A percentile compares a stretch with the other conserved stretches of the same genome.
Evolutionary conservation across 495 filamentous ascomycete genomes (phyloP).

Genomic region (Talaromyces nanjingensis): DNA sequence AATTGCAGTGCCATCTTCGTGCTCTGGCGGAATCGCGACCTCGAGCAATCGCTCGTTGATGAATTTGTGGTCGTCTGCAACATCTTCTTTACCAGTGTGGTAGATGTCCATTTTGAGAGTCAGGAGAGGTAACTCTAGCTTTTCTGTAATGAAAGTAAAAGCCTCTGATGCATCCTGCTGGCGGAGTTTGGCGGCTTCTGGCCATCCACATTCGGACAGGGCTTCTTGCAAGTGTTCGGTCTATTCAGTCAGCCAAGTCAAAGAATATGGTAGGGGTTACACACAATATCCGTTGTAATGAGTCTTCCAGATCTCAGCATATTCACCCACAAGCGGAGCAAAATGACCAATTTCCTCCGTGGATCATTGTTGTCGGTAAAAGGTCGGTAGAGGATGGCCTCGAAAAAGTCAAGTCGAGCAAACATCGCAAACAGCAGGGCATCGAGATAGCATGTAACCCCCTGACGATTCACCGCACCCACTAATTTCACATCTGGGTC

Average conservation of each 20-base stretch:
- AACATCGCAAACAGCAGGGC: slow-evolving; percentile 97
- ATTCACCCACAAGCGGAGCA: slow-evolving; percentile 89
- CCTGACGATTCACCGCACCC: slow-evolving; percentile 79
- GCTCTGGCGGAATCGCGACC: slow-evolving; percentile 66
- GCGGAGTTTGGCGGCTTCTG: slow-evolving; percentile 62
- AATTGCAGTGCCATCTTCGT: slow-evolving; percentile 54
- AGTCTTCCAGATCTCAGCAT: slow-evolving; percentile 77
- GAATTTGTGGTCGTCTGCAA: slow-evolving; percentile 84
- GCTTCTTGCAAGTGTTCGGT: slow-evolving; percentile 76
- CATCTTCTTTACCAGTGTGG: slow-evolving; percentile 78
- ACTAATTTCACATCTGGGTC: slow-evolving; percentile 62
- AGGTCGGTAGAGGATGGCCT: slow-evolving; percentile 73
- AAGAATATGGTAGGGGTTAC: slow-evolving; percentile 13
- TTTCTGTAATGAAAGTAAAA: slow-evolving; percentile 89
- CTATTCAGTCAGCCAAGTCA: slow-evolving; percentile 40
- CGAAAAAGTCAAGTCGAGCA: slow-evolving; percentile 78
- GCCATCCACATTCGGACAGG: slow-evolving; percentile 85
- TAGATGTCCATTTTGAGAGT: slow-evolving; percentile 93
- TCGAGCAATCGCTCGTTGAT: slow-evolving; percentile 89
- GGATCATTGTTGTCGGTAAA: slow-evolving; percentile 55
- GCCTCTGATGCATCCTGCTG: slow-evolving; percentile 96
- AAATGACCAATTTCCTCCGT: slow-evolving; percentile 60
- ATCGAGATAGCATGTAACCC: slow-evolving; percentile 88
- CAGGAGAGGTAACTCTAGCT: slow-evolving; percentile 77
- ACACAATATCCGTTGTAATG: slow-evolving; percentile 79